Evolutionary conservation across 1,284 basidiomycete genomes (phyloP), one percentile per base, ranked within the genome.

Genomic region (Mycosarcoma maydis): DNA sequence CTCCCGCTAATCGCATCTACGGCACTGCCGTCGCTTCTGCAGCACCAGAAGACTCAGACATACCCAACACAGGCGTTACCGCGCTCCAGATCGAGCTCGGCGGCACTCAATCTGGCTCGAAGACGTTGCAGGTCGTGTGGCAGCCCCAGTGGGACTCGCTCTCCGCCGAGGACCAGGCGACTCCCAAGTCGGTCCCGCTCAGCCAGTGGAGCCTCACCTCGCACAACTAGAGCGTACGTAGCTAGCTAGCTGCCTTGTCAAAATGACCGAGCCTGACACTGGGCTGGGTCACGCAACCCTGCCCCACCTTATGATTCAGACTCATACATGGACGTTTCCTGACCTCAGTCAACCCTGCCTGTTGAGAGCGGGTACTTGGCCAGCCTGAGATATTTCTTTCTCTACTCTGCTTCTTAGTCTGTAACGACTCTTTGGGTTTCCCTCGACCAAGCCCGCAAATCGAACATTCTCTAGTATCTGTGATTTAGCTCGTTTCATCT

Each of bases 51-150:
- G 62, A 85, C 27, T 74, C 90, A 22, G 65, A 94, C 82, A 90
- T 92, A 82, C 80, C 83, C 22, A 96, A 97, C 83, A 85, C 87
- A 0, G 89, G 87, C 22, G 90, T 93, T 46, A 90, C 87, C 9
- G 92, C 95, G 16, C 84, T 98, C 41, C 86, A 86, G 72, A 90
- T 98, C 80, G 85, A 85, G 67, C 80, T 96, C 10, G 44, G 46
- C 36, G 68, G 68, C 19, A 52, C 68, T 23, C 41, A 51, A 42
- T 61, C 52, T 37, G 59, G 41, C 23, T 23, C 57, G 10, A 88
- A 90, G 82, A 91, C 73, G 26, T 49, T 83, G 23, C 59, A 77
- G 56, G 80, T 82, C 10, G 33, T 78, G 26, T 83, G 80, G 77
- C 82, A 80, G 69, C 82, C 81, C 17, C 72, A 81, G 73, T 78